A percentile compares a stretch with the other conserved stretches of the same genome.
phyloP scores from a whole-genome alignment of 345 rosid genomes.

The Psidium friedrichsthalianum region DNA sequence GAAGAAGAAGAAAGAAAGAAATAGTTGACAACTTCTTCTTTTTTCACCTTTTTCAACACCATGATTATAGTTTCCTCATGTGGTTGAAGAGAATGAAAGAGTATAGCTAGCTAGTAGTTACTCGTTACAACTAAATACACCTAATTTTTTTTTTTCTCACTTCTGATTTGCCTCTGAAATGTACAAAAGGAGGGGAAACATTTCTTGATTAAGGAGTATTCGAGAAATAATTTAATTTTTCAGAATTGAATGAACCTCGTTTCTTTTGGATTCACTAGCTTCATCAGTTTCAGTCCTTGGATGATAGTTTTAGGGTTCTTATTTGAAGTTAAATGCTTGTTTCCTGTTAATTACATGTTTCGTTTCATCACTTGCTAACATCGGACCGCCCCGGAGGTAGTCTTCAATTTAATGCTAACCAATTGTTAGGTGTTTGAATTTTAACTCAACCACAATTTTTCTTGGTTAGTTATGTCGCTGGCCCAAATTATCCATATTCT shows the following conservation, averaged over 20 bases:
- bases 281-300: background rate
- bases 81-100: background rate
- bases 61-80: background rate
- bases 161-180: background rate
- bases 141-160: background rate
- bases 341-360: background rate
- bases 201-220: background rate
- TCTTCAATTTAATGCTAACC: background rate
- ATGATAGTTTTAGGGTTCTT: background rate
- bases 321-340: background rate
- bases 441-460: background rate
- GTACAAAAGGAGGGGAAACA: background rate
- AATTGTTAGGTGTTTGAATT: background rate
- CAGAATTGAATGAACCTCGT: background rate
- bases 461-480: background rate
- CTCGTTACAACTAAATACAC: background rate
- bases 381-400: no score
- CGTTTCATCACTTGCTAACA: background rate
- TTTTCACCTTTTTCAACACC: background rate
- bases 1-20: slow-evolving; percentile 16
- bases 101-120: background rate
- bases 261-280: background rate
- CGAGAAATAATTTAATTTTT: background rate
- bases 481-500: background rate
- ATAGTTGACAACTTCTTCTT: background rate